These are phyloP conservation scores for Boletus tomentosulus DNA, from an alignment of 768 basidiomycete genomes.

Conservation along the genomic window DNA sequence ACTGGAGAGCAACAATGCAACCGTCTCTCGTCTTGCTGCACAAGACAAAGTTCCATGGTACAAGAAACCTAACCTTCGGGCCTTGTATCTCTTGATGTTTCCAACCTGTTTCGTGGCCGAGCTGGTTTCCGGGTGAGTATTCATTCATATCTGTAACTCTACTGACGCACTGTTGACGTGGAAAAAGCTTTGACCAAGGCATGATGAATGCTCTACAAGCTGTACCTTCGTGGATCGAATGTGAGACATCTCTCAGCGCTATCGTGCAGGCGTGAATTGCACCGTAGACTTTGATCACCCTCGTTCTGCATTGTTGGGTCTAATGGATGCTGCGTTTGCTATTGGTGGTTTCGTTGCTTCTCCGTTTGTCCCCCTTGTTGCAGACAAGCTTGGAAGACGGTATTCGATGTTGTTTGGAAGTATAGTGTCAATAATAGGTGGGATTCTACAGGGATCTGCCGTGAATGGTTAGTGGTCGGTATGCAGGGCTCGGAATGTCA, in stretches of 20 bases:
- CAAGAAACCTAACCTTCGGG: conserved; percentile 51
- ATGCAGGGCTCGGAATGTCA: not conserved
- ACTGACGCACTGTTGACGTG: not conserved
- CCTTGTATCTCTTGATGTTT: conserved; percentile 52
- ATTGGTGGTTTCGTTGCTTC: not conserved
- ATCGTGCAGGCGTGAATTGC: not conserved
- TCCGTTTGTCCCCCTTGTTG: not conserved
- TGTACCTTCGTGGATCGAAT: conserved; percentile 51
- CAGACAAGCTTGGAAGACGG: not conserved
- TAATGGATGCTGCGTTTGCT: not conserved
- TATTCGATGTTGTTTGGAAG: not conserved
- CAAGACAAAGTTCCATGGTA: conserved; percentile 58
- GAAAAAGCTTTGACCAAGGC: conserved; percentile 33
- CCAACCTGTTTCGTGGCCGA: conserved; percentile 28
- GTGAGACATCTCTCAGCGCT: conserved; percentile 28
- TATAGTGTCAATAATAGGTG: not conserved
- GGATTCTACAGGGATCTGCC: not conserved
- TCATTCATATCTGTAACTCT: not conserved
- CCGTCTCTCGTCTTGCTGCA: conserved; percentile 11
- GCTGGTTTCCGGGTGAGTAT: conserved; percentile 9
- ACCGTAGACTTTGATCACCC: conserved; percentile 49
- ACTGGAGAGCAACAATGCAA: conserved; percentile 1
- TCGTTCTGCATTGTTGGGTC: conserved; percentile 49
- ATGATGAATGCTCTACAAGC: conserved; percentile 65
- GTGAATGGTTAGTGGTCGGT: not conserved